Evolutionary conservation across 257 asterid species (phyloP).

Genomic region (Mitragyna speciosa): DNA sequence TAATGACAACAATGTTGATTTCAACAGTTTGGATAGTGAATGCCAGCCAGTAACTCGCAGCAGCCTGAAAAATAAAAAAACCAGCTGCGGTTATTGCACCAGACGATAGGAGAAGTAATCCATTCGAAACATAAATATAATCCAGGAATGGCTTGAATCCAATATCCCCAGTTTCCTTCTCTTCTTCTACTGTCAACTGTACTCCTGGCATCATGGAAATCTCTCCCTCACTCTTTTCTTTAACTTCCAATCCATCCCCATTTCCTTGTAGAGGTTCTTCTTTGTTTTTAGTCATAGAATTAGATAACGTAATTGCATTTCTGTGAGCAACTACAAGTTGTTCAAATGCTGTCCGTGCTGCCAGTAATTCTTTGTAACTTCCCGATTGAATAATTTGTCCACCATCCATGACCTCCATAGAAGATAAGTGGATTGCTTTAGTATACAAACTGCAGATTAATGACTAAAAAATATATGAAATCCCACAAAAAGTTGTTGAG

Average conservation of each 20-base stretch:
- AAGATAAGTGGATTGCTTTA: neutral
- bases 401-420: conserved; percentile 57
- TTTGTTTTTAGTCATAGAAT: conserved; percentile 26
- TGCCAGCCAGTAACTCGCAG: conserved; percentile 80
- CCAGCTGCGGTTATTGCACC: conserved; percentile 35
- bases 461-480: neutral
- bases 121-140: conserved; percentile 52
- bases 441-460: neutral
- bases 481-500: neutral
- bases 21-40: conserved; percentile 43
- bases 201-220: conserved; percentile 23
- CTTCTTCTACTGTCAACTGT: conserved; percentile 74
- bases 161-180: conserved; percentile 52
- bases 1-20: conserved; percentile 30
- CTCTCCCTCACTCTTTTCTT: conserved; percentile 42
- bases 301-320: conserved; percentile 38
- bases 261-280: neutral
- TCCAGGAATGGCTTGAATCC: conserved; percentile 52
- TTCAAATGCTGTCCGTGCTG: conserved; percentile 56
- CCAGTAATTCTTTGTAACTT: conserved; percentile 47
- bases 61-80: conserved; percentile 61
- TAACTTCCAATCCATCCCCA: conserved; percentile 22
- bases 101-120: conserved; percentile 23
- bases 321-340: conserved; percentile 64
- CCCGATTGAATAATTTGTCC: conserved; percentile 65